Evolutionary conservation across 73 alveolate genomes (phyloP).

Genomic region (Blepharisma japonicum): DNA sequence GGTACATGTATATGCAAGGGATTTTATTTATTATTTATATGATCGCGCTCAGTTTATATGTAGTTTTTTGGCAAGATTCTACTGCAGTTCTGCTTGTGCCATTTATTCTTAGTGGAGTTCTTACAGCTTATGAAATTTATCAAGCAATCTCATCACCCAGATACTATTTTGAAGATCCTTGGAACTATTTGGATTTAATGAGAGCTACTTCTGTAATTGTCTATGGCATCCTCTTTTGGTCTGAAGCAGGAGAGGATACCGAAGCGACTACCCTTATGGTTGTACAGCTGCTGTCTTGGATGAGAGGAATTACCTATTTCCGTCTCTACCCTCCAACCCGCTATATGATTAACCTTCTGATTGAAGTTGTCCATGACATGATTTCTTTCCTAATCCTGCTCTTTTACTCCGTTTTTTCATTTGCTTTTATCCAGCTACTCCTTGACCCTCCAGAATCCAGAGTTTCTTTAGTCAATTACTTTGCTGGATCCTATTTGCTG

Average conservation of each 20-base stretch:
- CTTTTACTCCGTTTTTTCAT: slow-evolving; percentile 2
- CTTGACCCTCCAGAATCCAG: no score
- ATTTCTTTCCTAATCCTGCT: slow-evolving; percentile 11
- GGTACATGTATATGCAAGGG: slow-evolving; percentile 18
- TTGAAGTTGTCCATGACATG: slow-evolving; percentile 31
- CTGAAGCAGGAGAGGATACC: background rate
- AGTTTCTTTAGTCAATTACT: background rate
- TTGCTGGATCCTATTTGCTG: slow-evolving; percentile 23
- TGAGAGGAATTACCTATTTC: slow-evolving; percentile 31
- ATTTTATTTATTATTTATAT: background rate
- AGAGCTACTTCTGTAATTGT: background rate
- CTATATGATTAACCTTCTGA: background rate
- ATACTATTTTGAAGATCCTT: background rate
- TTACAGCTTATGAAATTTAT: background rate
- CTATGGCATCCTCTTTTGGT: background rate
- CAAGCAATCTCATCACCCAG: background rate
- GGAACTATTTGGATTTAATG: background rate
- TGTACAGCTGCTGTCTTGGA: slow-evolving; percentile 11
- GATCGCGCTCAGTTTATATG: background rate
- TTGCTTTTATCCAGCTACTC: slow-evolving; percentile 18
- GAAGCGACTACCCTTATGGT: background rate
- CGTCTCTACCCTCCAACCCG: slow-evolving; percentile 15
- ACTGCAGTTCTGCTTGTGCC: background rate
- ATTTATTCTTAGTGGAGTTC: background rate
- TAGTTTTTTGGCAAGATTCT: background rate